Base-by-base conservation (phyloP, 768 basidiomycete species). In the Boletus reticuloceps region DNA sequence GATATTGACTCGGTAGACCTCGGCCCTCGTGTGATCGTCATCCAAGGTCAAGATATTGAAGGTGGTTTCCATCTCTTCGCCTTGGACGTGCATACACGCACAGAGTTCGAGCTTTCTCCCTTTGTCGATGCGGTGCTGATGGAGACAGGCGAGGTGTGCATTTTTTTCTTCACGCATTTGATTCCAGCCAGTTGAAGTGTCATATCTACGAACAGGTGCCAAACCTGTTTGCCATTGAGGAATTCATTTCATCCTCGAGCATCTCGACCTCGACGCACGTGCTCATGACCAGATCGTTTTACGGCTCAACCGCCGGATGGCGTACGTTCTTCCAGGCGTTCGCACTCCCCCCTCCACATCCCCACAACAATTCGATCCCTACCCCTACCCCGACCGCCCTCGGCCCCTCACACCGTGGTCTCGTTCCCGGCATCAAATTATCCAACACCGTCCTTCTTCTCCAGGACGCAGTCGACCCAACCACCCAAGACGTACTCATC, bases 181-280 rank as follows among this genome's bases (percentile, higher is more conserved):
- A 39, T 39, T 39, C 6, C 34, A 2, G 34, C 34, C 27, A 49
- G n/a, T 27, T 27, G 14, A 27, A 19, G 13, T n/a, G 29, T 7
- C 20, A 51, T n/a, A 7, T n/a, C 31, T 27, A 22, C 17, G 17
- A 13, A 27, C 27, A 65, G 64, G 14, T 46, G 5, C 5, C 41
- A 19, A 31, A 50, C 17, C 17, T 27, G 25, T 12, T 5, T 2
- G 22, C 7, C 3, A 19, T n/a, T 13, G 32, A 48, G 6, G 51
- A 22, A 0, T 32, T 31, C 4, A 37, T 34, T 16, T 5, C 17
- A 11, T 19, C 17, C 32, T 31, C 14, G 39, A 43, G 40, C 27
- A 20, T 65, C 22, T 65, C 62, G 14, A 65, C 65, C 4, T 62
- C 59, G 19, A 64, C 64, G 4, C 62, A 65, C 51, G 22, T 65